Evolutionary conservation across 73 alveolate genomes (phyloP).

Genomic region (Paramecium sexaurelia): DNA sequence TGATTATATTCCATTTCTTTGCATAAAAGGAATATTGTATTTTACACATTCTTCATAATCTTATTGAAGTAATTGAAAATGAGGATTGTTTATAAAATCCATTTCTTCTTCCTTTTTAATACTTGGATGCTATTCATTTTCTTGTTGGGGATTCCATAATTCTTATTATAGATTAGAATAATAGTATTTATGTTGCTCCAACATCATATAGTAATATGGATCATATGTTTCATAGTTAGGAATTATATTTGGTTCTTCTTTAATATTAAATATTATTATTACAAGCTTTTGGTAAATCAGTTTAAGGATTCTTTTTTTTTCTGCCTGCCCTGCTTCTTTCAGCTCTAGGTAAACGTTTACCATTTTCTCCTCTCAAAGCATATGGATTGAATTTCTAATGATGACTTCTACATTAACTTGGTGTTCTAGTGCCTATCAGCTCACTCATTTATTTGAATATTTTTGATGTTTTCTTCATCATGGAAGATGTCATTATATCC

Average conservation of each 20-base stretch:
- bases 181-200: not conserved
- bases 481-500: conserved; percentile 51
- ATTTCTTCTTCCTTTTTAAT: not conserved
- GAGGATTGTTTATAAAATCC: not conserved
- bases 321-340: conserved; percentile 62
- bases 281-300: conserved; percentile 32
- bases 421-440: conserved; percentile 51
- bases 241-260: not conserved
- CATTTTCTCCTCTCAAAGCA: conserved; percentile 54
- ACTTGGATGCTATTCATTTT: not conserved
- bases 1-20: not conserved
- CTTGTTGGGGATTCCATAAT: not conserved
- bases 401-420: conserved; percentile 58
- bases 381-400: conserved; percentile 55
- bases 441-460: conserved; percentile 60
- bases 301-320: conserved; percentile 38
- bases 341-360: conserved; percentile 40
- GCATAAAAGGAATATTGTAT: not conserved
- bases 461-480: conserved; percentile 58
- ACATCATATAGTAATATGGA: not conserved
- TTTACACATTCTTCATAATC: conserved; percentile 10
- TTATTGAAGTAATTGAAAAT: not conserved
- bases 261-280: not conserved
- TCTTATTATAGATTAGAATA: not conserved
- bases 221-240: not conserved